A percentile compares a stretch with the other conserved stretches of the same genome.
Conservation (phyloP, 139 green algal species). For the Tetradesmus lagerheimii region DNA sequence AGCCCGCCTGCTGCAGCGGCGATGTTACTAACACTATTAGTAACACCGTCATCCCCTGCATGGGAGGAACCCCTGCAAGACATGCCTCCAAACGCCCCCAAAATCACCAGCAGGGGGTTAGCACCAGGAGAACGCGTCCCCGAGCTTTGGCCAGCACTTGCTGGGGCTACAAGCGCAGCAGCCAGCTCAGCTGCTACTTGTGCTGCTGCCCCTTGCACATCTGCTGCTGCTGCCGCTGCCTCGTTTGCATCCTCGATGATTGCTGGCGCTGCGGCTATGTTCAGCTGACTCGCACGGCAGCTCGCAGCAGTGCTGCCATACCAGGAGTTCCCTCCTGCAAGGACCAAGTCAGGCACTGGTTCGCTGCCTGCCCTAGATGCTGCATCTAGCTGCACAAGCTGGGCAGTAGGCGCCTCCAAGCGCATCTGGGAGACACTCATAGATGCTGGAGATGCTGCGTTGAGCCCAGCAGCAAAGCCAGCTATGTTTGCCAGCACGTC, state of each 20-base stretch:
- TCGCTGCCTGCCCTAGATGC: background rate
- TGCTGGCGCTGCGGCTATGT: background rate
- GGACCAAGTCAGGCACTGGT: background rate
- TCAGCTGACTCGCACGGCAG: background rate
- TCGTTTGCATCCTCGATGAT: background rate
- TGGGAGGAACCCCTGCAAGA: background rate
- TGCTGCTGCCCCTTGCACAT: background rate
- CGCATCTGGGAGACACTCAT: background rate
- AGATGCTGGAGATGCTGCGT: background rate
- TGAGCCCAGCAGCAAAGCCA: background rate
- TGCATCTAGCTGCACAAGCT: background rate
- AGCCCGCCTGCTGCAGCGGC: background rate
- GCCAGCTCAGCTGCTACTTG: slow-evolving; percentile 9
- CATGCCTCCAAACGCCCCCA: background rate
- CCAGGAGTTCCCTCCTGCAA: background rate
- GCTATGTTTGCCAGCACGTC: background rate
- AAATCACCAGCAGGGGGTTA: background rate
- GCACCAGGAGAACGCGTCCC: too few relatives aligned
- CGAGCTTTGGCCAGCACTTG: background rate
- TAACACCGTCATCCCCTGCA: background rate
- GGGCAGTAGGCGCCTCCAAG: background rate
- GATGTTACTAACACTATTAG: background rate
- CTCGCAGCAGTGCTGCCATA: background rate
- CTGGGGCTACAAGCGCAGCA: background rate
- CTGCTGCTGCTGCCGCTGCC: background rate